Evolutionary conservation across 2,329 filamentous ascomycete genomes (phyloP).

Genomic region (Trichoderma citrinoviride): DNA sequence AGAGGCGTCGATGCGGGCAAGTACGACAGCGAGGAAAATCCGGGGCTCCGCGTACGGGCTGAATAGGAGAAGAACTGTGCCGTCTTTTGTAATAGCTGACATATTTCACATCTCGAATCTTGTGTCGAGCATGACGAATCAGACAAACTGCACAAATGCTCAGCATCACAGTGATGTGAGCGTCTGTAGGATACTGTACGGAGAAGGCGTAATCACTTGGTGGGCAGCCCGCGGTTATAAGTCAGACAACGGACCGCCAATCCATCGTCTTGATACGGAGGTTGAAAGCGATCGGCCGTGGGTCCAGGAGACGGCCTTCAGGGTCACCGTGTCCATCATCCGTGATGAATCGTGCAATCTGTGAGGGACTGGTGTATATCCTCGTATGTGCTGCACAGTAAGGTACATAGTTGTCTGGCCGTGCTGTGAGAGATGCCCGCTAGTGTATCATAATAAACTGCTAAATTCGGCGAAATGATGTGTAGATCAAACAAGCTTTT

Average conservation of each 20-base stretch:
- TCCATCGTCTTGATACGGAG: background rate
- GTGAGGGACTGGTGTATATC: too few species aligned
- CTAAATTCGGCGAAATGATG: background rate
- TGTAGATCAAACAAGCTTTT: slow-evolving; percentile 18
- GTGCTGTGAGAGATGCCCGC: background rate
- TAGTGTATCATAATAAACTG: background rate
- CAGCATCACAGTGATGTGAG: background rate
- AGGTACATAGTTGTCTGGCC: background rate
- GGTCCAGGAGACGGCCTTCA: slow-evolving; percentile 13
- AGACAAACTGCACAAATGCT: background rate
- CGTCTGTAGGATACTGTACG: background rate
- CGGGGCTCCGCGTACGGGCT: background rate
- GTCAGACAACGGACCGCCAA: background rate
- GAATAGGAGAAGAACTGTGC: too few species aligned
- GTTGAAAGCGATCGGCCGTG: slow-evolving; percentile 13
- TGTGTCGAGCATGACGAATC: background rate
- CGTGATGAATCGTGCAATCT: background rate
- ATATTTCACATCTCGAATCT: background rate
- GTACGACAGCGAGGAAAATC: slow-evolving; percentile 7
- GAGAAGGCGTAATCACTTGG: slow-evolving; percentile 4
- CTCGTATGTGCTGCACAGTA: background rate
- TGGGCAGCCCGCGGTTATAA: background rate
- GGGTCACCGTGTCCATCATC: background rate
- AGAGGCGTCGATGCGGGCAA: slow-evolving; percentile 1
- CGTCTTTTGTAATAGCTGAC: background rate